phyloP scores from a whole-genome alignment of 192 early-diverging fungal species.

The Lobosporangium transversale region DNA sequence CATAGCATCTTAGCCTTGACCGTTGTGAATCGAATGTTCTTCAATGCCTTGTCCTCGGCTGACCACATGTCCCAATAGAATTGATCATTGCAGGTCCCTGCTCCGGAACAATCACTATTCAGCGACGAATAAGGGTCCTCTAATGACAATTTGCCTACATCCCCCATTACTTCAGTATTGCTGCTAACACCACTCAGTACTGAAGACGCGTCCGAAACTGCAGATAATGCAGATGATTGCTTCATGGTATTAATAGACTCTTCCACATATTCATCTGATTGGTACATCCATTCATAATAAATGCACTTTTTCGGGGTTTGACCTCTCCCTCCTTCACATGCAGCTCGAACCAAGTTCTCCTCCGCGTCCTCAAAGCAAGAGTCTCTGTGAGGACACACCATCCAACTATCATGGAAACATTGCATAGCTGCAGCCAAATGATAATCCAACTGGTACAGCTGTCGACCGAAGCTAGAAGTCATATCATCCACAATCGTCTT shows the following conservation, averaged over 20 bases:
- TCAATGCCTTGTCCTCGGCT: conserved; percentile 10
- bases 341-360: no score
- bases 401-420: conserved; percentile 35
- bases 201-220: neutral
- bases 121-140: no score
- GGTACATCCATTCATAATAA: conserved; percentile 37
- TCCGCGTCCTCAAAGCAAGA: neutral
- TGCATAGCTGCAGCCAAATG: conserved; percentile 38
- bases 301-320: neutral
- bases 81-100: conserved; percentile 21
- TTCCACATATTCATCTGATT: conserved; percentile 11
- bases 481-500: conserved; percentile 40
- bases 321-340: no score
- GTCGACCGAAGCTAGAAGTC: conserved; percentile 4
- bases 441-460: conserved; percentile 9
- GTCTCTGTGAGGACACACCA: conserved; percentile 5
- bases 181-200: neutral
- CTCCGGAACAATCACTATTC: conserved; percentile 6
- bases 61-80: conserved; percentile 46
- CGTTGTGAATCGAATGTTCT: conserved; percentile 13
- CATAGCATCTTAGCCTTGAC: conserved; percentile 22
- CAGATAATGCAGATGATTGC: neutral
- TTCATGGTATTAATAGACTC: neutral
- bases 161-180: neutral
- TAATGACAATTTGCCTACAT: no score